These are phyloP conservation scores for Sextonia rubra DNA, from an alignment of 164 flowering plant species.

Conservation along the genomic window DNA sequence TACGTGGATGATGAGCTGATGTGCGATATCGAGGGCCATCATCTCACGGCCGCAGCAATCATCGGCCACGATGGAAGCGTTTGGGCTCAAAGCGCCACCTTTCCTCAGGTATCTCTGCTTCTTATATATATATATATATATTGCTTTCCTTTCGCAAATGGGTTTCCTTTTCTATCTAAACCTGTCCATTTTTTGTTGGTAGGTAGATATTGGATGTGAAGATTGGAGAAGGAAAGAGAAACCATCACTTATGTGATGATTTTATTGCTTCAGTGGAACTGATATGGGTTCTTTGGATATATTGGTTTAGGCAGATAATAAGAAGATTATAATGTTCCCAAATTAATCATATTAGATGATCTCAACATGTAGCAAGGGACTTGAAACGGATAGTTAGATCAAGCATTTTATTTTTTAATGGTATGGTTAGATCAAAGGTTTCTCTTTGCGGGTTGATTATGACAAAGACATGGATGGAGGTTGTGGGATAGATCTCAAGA, in stretches of 20 bases:
- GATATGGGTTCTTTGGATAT: neutral
- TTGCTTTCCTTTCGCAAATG: neutral
- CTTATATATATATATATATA: too few relatives aligned
- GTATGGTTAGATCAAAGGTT: too few relatives aligned
- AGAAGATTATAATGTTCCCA: too few relatives aligned
- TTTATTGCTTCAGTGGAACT: neutral
- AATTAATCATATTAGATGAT: too few relatives aligned
- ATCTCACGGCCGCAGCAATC: conserved; percentile 17
- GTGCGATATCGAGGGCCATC: conserved; percentile 15
- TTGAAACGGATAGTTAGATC: too few relatives aligned
- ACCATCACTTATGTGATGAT: too few relatives aligned
- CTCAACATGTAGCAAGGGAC: too few relatives aligned
- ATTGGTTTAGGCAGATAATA: too few relatives aligned
- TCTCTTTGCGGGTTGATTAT: too few relatives aligned
- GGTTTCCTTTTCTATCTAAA: neutral
- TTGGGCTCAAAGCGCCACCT: conserved; percentile 20
- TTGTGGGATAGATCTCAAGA: too few relatives aligned
- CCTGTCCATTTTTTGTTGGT: neutral
- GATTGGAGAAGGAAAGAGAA: neutral
- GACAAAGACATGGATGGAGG: too few relatives aligned
- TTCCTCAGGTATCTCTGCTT: conserved; percentile 12
- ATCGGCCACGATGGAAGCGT: conserved; percentile 18
- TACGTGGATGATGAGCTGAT: conserved; percentile 15
- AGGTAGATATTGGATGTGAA: neutral
- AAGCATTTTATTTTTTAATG: too few relatives aligned